A percentile compares a stretch with the other conserved stretches of the same genome.
phyloP scores from a whole-genome alignment of 257 asterid species.

The Salvia miltiorrhiza region DNA sequence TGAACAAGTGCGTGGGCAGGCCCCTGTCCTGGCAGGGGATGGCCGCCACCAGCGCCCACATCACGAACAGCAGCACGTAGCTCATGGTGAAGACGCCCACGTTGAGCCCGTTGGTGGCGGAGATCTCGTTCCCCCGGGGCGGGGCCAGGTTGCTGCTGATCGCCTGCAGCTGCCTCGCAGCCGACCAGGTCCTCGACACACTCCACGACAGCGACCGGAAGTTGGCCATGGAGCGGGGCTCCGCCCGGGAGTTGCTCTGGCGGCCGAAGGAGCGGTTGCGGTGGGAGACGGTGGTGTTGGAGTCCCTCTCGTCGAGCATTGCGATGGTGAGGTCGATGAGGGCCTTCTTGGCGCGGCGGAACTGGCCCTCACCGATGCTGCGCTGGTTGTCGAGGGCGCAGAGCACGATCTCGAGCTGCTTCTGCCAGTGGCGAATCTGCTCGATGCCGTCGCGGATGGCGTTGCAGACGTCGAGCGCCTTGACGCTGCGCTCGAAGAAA shows the following conservation, averaged over 20 bases:
- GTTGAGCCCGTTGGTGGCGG: slow-evolving; percentile 61
- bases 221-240: slow-evolving; percentile 43
- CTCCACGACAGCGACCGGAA: slow-evolving; percentile 90
- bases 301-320: slow-evolving; percentile 56
- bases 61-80: slow-evolving; percentile 60
- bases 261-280: slow-evolving; percentile 87
- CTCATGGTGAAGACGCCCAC: slow-evolving; percentile 74
- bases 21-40: slow-evolving; percentile 99
- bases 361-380: slow-evolving; percentile 66
- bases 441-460: slow-evolving; percentile 77
- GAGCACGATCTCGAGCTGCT: slow-evolving; percentile 56
- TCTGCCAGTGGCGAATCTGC: slow-evolving; percentile 56
- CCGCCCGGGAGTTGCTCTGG: slow-evolving; percentile 30
- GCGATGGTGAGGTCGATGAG: slow-evolving; percentile 51
- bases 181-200: slow-evolving; percentile 93
- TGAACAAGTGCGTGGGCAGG: slow-evolving; percentile 27
- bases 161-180: slow-evolving; percentile 82
- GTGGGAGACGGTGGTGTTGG: slow-evolving; percentile 41
- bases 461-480: slow-evolving; percentile 69
- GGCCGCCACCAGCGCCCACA: slow-evolving; percentile 97
- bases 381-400: slow-evolving; percentile 52
- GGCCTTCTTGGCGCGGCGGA: slow-evolving; percentile 71
- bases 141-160: slow-evolving; percentile 59
- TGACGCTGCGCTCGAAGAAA: slow-evolving; percentile 57
- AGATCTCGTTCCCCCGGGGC: slow-evolving; percentile 57